Conservation (phyloP, 2,329 filamentous ascomycete species). For the Stemphylium beticola region DNA sequence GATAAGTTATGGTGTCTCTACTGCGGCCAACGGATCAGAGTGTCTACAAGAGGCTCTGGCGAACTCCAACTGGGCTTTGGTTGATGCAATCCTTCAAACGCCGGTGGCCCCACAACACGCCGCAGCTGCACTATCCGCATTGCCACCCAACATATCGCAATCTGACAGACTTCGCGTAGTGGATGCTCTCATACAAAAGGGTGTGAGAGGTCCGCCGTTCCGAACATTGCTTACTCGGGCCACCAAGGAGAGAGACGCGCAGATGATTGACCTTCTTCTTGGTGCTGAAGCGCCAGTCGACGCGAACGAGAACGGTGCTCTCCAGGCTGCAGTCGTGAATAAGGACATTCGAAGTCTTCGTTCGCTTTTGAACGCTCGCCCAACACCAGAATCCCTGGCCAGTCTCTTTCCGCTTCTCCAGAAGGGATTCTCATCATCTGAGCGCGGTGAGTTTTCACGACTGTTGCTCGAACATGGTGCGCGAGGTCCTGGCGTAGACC, state of each 20-base stretch:
- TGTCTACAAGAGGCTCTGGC: conserved; percentile 35
- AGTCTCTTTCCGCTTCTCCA: conserved; percentile 31
- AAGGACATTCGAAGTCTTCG: conserved; percentile 32
- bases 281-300: conserved; percentile 33
- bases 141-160: conserved; percentile 28
- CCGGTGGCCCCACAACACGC: conserved; percentile 35
- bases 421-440: conserved; percentile 26
- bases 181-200: conserved; percentile 32
- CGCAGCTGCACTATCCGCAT: conserved; percentile 31
- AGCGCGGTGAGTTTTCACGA: conserved; percentile 29
- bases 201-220: conserved; percentile 37
- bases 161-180: conserved; percentile 37
- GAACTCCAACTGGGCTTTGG: conserved; percentile 39
- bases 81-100: conserved; percentile 33
- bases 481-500: conserved; percentile 35
- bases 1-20: conserved; percentile 39
- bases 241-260: conserved; percentile 37
- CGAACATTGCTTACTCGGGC: conserved; percentile 35
- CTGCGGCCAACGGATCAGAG: conserved; percentile 37
- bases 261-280: conserved; percentile 38
- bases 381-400: conserved; percentile 29
- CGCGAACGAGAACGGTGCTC: conserved; percentile 23
- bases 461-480: conserved; percentile 38
- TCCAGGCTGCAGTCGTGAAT: conserved; percentile 31
- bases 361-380: conserved; percentile 29